Conservation (phyloP, 306 rosid genomes). For the apple (Malus domestica) region ASM211411v1 NC_041790.1:29443501-29444000, state of each 20-base stretch:
- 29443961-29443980: too few relatives aligned
- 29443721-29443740: constrained; percentile 78
- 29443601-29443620: background rate
- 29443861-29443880: background rate
- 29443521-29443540: background rate
- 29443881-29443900: background rate
- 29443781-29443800: background rate
- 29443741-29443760: constrained; percentile 62
- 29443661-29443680: background rate
- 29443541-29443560: background rate
- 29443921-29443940: too few relatives aligned
- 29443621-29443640: background rate
- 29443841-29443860: background rate
- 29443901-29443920: too few relatives aligned
- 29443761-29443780: background rate
- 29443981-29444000: too few relatives aligned
- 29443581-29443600: constrained; percentile 3
- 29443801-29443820: background rate
- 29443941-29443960: too few relatives aligned
- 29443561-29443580: background rate
- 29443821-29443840: background rate
- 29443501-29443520: background rate
- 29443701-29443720: constrained; percentile 75
- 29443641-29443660: background rate
- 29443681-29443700: constrained; percentile 56